phyloP scores from a whole-genome alignment of 2,329 filamentous ascomycete species.

The Talaromyces rugulosus region DNA sequence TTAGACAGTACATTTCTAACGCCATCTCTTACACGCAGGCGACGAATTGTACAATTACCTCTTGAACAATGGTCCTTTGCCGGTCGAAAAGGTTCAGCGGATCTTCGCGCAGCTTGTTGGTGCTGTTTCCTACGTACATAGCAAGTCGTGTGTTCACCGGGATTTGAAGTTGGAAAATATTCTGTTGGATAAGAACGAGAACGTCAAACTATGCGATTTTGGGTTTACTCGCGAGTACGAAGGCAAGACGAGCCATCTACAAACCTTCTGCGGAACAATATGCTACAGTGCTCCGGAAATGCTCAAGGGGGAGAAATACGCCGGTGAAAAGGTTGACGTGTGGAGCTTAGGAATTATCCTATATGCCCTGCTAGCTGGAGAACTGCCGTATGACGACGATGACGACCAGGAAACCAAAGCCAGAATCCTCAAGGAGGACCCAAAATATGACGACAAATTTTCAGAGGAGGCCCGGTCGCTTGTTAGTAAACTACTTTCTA shows the following conservation, averaged over 20 bases:
- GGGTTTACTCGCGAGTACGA: conserved; percentile 98
- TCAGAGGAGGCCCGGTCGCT: conserved; percentile 72
- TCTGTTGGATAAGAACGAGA: conserved; percentile 89
- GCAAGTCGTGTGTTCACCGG: conserved; percentile 90
- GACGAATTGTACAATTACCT: conserved; percentile 98
- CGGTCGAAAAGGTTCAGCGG: conserved; percentile 82
- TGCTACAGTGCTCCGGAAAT: conserved; percentile 98
- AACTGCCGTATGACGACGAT: conserved; percentile 93
- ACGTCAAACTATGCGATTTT: conserved; percentile 97
- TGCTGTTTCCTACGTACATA: conserved; percentile 91
- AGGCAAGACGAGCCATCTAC: conserved; percentile 86
- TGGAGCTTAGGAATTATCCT: conserved; percentile 96
- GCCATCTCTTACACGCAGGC: conserved; percentile 49
- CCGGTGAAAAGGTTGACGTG: conserved; percentile 94
- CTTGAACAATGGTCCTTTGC: conserved; percentile 76
- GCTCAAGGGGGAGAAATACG: conserved; percentile 97
- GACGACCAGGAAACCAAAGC: conserved; percentile 82
- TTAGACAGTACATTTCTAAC: conserved; percentile 10
- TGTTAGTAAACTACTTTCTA: conserved; percentile 77
- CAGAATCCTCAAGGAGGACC: conserved; percentile 80
- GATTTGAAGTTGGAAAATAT: conserved; percentile 97
- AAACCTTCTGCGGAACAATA: conserved; percentile 96
- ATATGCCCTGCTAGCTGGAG: conserved; percentile 74
- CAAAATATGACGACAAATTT: conserved; percentile 76
- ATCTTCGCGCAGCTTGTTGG: conserved; percentile 95